Percentiles rank a stretch among this genome's conserved stretches.
Conservation (phyloP, 495 filamentous ascomycete genomes). For the Hypoxylon subgilvum region DNA sequence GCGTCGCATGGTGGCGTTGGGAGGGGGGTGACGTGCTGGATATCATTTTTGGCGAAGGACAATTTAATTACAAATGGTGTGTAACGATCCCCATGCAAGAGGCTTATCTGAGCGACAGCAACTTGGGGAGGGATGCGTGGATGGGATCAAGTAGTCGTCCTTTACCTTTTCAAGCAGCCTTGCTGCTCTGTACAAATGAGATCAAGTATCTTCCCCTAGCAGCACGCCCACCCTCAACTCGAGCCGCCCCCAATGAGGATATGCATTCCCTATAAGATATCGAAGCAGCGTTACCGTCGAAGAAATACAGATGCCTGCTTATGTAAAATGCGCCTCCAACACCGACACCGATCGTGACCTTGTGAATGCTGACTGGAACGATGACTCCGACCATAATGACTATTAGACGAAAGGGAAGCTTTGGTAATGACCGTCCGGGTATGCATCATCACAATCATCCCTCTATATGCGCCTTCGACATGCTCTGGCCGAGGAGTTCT, state of each 20-base stretch:
- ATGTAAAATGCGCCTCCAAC: conserved; percentile 46
- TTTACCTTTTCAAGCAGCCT: conserved; percentile 16
- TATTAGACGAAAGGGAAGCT: conserved; percentile 15
- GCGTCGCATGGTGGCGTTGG: conserved; percentile 17
- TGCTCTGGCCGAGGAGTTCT: conserved; percentile 75
- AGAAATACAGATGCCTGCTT: conserved; percentile 37
- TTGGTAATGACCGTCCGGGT: conserved; percentile 10
- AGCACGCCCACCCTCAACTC: conserved; percentile 34
- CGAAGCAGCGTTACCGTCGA: conserved; percentile 35
- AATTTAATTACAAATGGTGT: conserved; percentile 45
- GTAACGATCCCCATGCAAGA: conserved; percentile 14
- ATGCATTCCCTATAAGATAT: conserved; percentile 42
- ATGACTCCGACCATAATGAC: conserved; percentile 17
- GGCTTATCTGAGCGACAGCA: conserved; percentile 9
- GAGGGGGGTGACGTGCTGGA: conserved; percentile 27
- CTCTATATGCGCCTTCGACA: conserved; percentile 62
- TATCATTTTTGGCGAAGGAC: conserved; percentile 41
- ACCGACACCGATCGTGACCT: conserved; percentile 45
- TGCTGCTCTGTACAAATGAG: conserved; percentile 36
- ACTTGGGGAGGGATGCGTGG: conserved; percentile 13
- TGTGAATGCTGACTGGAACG: conserved; percentile 42
- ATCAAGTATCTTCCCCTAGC: conserved; percentile 23
- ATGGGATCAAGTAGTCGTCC: conserved; percentile 19
- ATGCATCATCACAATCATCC: conserved; percentile 46
- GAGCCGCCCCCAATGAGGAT: conserved; percentile 44